phyloP scores from a whole-genome alignment of 495 filamentous ascomycete species.

The Penicillium robsamsonii region DNA sequence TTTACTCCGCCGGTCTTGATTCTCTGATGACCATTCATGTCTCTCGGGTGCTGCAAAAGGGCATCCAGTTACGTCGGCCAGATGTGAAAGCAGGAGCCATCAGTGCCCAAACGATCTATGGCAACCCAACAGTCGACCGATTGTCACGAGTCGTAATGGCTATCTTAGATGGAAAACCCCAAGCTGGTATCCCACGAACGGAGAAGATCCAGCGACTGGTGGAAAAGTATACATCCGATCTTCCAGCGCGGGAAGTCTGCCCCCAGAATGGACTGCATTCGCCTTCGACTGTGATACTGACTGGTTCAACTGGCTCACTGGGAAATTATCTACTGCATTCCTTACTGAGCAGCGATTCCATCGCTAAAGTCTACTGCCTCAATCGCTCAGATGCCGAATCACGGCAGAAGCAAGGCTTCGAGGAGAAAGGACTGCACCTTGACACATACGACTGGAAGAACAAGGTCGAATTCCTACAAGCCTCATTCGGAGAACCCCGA shows the following conservation, averaged over 20 bases:
- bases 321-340: constrained; percentile 55
- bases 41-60: constrained; percentile 21
- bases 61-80: constrained; percentile 10
- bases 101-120: constrained; percentile 30
- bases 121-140: constrained; percentile 29
- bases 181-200: constrained; percentile 14
- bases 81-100: constrained; percentile 11
- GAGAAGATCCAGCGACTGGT: constrained; percentile 21
- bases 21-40: constrained; percentile 37
- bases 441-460: constrained; percentile 13
- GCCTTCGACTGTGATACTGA: constrained; percentile 41
- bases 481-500: constrained; percentile 44
- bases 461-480: constrained; percentile 47
- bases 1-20: constrained; percentile 31
- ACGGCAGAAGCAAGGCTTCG: constrained; percentile 22
- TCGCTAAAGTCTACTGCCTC: constrained; percentile 55
- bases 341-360: constrained; percentile 33
- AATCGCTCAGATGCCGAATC: constrained; percentile 43
- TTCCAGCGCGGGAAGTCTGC: constrained; percentile 20
- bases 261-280: background rate
- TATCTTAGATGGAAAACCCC: constrained; percentile 19
- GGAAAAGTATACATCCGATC: constrained; percentile 23
- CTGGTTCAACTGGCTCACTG: constrained; percentile 57
- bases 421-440: constrained; percentile 22
- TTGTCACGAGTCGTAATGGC: constrained; percentile 19